A percentile compares a stretch with the other conserved stretches of the same genome.
Conservation (phyloP, 1,284 basidiomycete species). For the Austroboletus sp. region DNA sequence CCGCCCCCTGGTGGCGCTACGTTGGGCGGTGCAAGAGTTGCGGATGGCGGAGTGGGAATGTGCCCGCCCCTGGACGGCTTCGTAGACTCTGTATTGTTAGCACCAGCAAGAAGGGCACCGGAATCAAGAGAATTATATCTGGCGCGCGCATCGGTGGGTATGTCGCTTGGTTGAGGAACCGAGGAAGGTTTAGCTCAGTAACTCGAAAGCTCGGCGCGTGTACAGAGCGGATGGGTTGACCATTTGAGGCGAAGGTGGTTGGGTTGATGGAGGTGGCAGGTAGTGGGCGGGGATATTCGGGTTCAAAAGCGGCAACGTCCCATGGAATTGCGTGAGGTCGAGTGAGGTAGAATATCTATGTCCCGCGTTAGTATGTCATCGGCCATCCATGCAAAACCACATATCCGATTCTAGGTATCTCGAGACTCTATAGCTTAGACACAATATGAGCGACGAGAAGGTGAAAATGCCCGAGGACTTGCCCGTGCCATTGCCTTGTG, state of each 20-base stretch:
- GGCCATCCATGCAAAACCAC: conserved; percentile 10
- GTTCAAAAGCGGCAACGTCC: conserved; percentile 66
- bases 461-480: conserved; percentile 4
- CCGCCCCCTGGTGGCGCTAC: conserved; percentile 11
- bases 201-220: neutral
- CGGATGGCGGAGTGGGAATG: conserved; percentile 20
- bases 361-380: conserved; percentile 2
- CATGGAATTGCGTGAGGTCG: conserved; percentile 73
- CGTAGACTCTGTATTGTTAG: conserved; percentile 6
- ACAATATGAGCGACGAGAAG: neutral
- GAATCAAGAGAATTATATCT: conserved; percentile 65
- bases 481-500: conserved; percentile 83
- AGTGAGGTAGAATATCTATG: conserved; percentile 72
- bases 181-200: conserved; percentile 9
- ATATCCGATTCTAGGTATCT: conserved; percentile 76
- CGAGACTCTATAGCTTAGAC: conserved; percentile 50
- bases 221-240: conserved; percentile 46
- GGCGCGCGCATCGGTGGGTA: conserved; percentile 32
- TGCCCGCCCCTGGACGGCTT: conserved; percentile 11
- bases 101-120: conserved; percentile 40
- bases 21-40: conserved; percentile 25
- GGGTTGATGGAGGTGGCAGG: conserved; percentile 27
- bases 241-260: conserved; percentile 35
- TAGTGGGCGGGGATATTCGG: conserved; percentile 63
- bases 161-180: conserved; percentile 43